phyloP scores from a whole-genome alignment of 441 rosid species.

The Geranium incanum region DNA sequence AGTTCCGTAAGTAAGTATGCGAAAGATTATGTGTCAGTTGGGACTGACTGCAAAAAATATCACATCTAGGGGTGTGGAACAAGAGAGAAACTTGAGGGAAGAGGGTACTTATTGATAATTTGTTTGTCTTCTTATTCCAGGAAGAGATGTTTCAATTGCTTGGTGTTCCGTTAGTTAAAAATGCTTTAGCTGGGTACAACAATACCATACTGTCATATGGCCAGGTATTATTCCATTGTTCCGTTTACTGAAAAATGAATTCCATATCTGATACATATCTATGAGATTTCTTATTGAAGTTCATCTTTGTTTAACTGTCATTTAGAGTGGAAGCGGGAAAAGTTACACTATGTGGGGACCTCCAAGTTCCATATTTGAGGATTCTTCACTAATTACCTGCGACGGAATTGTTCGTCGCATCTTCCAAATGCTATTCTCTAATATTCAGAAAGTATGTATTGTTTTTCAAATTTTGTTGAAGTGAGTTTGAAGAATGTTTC shows the following conservation, averaged over 20 bases:
- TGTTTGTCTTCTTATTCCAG: constrained; percentile 33
- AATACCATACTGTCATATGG: constrained; percentile 99
- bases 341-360: constrained; percentile 99
- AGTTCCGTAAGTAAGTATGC: too few relatives aligned
- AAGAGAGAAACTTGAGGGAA: neutral
- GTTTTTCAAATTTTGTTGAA: neutral
- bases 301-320: constrained; percentile 20
- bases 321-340: constrained; percentile 95
- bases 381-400: constrained; percentile 49
- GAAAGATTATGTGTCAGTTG: too few relatives aligned
- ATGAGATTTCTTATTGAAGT: constrained; percentile 9
- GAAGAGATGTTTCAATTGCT: constrained; percentile 74
- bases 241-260: constrained; percentile 7
- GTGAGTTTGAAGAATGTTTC: constrained; percentile 39
- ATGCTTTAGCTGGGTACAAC: constrained; percentile 93
- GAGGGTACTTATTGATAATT: neutral
- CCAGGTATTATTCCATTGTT: constrained; percentile 46
- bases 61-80: too few relatives aligned
- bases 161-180: constrained; percentile 91
- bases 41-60: too few relatives aligned
- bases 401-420: constrained; percentile 86
- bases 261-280: constrained; percentile 6
- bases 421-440: neutral
- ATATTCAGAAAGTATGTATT: neutral
- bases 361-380: constrained; percentile 66